A percentile compares a stretch with the other conserved stretches of the same genome.
Evolutionary conservation across 352 stramenopile species (phyloP).

Genomic region (Pythium folliculosum): DNA sequence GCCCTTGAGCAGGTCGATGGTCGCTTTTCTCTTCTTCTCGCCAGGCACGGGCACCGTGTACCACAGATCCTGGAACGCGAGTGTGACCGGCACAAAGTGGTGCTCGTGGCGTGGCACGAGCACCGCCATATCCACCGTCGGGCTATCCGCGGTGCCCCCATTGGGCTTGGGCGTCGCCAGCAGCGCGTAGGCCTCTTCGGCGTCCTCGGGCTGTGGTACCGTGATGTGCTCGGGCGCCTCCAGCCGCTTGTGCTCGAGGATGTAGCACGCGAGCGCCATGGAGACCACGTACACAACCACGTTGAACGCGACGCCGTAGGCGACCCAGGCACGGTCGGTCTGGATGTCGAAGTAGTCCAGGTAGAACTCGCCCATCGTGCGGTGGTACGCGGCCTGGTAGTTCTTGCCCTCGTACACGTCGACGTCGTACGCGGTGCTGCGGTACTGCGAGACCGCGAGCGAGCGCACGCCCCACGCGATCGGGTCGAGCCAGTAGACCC

Average conservation of each 20-base stretch:
- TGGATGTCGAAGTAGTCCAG: constrained; percentile 31
- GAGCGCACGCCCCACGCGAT: constrained; percentile 36
- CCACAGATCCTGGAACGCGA: constrained; percentile 38
- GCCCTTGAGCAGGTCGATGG: constrained; percentile 40
- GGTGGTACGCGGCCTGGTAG: constrained; percentile 21
- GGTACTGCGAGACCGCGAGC: constrained; percentile 31
- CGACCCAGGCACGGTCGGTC: constrained; percentile 27
- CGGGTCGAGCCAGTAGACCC: constrained; percentile 47
- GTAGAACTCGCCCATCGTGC: constrained; percentile 31
- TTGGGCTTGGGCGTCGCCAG: constrained; percentile 19
- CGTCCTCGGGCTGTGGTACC: not conserved
- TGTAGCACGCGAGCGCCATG: constrained; percentile 24
- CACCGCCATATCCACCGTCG: not conserved
- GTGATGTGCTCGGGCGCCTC: constrained; percentile 27
- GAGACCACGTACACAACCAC: constrained; percentile 30
- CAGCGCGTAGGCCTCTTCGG: constrained; percentile 5
- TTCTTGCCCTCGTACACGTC: constrained; percentile 29
- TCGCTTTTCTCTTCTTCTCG: constrained; percentile 12
- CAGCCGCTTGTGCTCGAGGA: constrained; percentile 32
- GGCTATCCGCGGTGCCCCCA: not conserved
- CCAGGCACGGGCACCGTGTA: constrained; percentile 32
- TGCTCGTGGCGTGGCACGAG: constrained; percentile 3
- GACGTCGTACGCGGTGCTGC: constrained; percentile 16
- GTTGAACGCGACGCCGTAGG: constrained; percentile 32
- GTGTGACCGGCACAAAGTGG: constrained; percentile 31